Percentiles rank a stretch among this genome's conserved stretches.
Conservation (phyloP, 257 asterid species). For the Datura wrightii region DNA sequence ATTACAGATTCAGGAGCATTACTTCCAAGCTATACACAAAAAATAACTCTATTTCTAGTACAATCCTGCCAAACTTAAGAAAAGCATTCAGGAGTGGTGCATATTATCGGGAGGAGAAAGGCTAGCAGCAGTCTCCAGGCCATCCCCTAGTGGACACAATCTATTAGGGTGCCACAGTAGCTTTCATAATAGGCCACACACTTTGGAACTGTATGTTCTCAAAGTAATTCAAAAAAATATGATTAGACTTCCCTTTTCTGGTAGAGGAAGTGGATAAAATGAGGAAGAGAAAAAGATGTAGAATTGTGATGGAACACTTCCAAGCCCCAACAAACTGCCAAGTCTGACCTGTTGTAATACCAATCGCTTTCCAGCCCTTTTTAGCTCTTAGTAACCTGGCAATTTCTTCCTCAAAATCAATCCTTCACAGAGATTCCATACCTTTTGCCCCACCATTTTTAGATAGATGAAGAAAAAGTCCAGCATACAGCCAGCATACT, state of each 20-base stretch:
- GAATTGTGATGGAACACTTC: background rate
- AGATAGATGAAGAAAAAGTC: background rate
- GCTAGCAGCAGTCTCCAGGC: background rate
- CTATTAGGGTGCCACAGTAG: background rate
- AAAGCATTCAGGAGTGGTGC: background rate
- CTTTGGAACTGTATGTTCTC: background rate
- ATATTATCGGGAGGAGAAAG: background rate
- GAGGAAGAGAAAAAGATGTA: background rate
- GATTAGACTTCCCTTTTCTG: background rate
- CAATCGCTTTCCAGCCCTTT: background rate
- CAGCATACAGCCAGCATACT: background rate
- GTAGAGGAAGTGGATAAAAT: background rate
- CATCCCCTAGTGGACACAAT: background rate
- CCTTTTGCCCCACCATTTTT: background rate
- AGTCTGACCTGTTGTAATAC: background rate
- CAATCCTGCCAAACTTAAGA: background rate
- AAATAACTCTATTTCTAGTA: background rate
- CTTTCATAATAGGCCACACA: background rate
- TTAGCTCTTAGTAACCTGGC: background rate
- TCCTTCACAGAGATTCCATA: background rate
- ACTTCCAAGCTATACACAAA: background rate
- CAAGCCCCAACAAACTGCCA: background rate
- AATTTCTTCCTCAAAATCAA: background rate
- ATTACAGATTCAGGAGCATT: background rate
- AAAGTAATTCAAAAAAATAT: background rate